Evolutionary conservation across 768 basidiomycete genomes (phyloP).

Genomic region (Macrolepiota fuliginosa): DNA sequence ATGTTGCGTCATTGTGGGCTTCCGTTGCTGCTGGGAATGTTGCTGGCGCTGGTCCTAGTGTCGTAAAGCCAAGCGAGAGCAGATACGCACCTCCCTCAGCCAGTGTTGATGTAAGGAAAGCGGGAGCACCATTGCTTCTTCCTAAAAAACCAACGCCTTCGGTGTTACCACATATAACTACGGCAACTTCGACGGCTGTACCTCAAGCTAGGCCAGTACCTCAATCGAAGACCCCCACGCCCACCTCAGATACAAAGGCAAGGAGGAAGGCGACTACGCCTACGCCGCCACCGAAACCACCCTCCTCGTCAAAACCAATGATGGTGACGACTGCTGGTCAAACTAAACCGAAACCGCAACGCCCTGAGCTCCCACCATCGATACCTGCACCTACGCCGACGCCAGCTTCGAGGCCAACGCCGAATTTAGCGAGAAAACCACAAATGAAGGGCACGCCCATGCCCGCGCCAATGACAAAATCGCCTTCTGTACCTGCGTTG

Average conservation of each 20-base stretch:
- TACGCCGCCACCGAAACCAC: neutral
- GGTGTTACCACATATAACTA: neutral
- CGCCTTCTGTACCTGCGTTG: slow-evolving; percentile 65
- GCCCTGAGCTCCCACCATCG: neutral
- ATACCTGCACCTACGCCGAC: neutral
- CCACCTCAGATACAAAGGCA: neutral
- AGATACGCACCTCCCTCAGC: too few relatives aligned
- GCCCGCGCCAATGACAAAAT: slow-evolving; percentile 37
- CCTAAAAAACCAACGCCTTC: slow-evolving; percentile 12
- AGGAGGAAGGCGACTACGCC: neutral
- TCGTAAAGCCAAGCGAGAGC: too few relatives aligned
- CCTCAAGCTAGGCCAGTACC: neutral
- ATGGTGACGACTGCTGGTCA: neutral
- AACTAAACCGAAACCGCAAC: neutral
- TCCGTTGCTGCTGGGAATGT: slow-evolving; percentile 35
- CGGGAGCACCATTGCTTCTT: neutral
- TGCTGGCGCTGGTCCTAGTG: neutral
- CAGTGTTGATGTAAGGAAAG: neutral
- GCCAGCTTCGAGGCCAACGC: neutral
- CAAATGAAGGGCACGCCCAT: slow-evolving; percentile 32
- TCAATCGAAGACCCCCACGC: slow-evolving; percentile 10
- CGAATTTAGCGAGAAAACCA: neutral
- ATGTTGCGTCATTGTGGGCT: slow-evolving; percentile 76
- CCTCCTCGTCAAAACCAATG: slow-evolving; percentile 9
- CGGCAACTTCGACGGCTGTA: neutral